Evolutionary conservation across 345 rosid genomes (phyloP).

Genomic region (Mercurialis annua): DNA sequence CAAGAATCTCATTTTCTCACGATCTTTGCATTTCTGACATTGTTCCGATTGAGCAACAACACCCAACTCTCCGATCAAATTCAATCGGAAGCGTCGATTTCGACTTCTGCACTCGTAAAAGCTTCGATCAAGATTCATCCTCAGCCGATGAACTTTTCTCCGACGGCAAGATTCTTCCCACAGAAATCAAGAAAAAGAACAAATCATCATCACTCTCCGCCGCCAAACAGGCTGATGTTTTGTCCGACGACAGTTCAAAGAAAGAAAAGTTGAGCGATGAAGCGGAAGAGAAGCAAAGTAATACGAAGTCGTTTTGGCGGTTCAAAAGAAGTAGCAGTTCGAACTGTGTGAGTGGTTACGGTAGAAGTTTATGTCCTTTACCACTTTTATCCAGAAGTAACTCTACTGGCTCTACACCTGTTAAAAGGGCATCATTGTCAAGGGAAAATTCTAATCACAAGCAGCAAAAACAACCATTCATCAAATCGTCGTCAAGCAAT

Average conservation of each 20-base stretch:
- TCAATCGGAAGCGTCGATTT: conserved; percentile 52
- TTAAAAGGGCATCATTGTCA: conserved; percentile 33
- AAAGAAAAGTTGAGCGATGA: conserved; percentile 22
- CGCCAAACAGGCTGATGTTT: conserved; percentile 7
- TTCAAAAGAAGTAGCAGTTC: conserved; percentile 75
- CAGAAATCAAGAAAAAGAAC: conserved; percentile 25
- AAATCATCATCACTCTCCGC: conserved; percentile 5
- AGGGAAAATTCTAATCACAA: conserved; percentile 33
- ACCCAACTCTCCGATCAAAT: conserved; percentile 33
- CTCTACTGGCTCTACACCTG: conserved; percentile 58
- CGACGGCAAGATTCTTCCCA: conserved; percentile 27
- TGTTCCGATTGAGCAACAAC: conserved; percentile 51
- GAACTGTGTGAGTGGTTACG: conserved; percentile 68
- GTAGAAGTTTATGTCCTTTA: conserved; percentile 65
- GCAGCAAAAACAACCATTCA: conserved; percentile 42
- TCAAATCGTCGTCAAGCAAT: conserved; percentile 23
- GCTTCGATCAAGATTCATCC: conserved; percentile 27
- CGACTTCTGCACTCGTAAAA: conserved; percentile 26
- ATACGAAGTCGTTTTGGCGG: conserved; percentile 69
- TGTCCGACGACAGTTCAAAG: conserved; percentile 3
- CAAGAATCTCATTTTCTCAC: conserved; percentile 77
- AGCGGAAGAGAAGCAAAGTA: conserved; percentile 37
- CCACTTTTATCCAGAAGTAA: conserved; percentile 72
- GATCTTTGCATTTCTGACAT: conserved; percentile 52
- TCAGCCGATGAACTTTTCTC: conserved; percentile 33